Conservation (phyloP, 2,329 filamentous ascomycete species). For the Cordyceps fumosorosea region DNA sequence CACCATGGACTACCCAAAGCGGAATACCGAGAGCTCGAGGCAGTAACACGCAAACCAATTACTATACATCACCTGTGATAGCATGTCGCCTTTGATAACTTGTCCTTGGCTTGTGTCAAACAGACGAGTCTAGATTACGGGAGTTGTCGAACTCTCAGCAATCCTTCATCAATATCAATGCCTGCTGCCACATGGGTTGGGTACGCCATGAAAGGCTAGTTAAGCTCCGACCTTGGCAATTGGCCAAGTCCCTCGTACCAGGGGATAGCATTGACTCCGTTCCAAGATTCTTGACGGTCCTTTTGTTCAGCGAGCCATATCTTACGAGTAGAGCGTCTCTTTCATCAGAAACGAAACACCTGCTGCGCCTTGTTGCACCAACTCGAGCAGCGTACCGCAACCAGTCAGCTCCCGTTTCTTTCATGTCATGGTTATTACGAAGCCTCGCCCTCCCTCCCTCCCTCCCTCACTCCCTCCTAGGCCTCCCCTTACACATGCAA, state of each 20-base stretch:
- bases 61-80: too few species aligned
- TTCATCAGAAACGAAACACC: background rate
- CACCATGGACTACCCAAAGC: background rate
- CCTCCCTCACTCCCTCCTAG: too few species aligned
- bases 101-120: background rate
- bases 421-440: too few species aligned
- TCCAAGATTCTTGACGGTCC: background rate
- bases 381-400: background rate
- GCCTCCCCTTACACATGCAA: background rate
- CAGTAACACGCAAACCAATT: background rate
- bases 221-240: background rate
- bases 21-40: background rate
- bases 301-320: background rate
- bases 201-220: background rate
- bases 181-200: background rate
- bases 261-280: conserved; percentile 4
- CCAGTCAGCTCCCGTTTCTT: too few species aligned
- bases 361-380: background rate
- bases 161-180: background rate
- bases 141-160: background rate
- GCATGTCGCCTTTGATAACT: background rate
- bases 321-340: background rate
- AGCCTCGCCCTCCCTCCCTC: background rate
- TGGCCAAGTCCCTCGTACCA: background rate
- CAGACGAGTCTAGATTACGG: background rate